phyloP scores from a whole-genome alignment of 768 basidiomycete species.

The Ephemerocybe angulata region DNA sequence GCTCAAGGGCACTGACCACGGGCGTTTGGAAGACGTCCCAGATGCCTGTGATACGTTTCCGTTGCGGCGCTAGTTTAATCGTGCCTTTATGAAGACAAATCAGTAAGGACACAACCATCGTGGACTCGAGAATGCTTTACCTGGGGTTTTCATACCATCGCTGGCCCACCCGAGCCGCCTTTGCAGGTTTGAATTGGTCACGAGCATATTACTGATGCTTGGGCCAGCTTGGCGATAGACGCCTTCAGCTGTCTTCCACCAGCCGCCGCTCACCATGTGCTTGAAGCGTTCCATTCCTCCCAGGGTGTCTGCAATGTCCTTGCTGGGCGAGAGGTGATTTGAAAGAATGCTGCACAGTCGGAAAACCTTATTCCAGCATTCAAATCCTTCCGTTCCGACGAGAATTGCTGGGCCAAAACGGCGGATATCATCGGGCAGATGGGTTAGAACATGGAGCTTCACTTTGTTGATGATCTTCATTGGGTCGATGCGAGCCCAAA shows the following conservation, averaged over 20 bases:
- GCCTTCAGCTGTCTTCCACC: constrained; percentile 14
- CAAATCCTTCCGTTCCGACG: constrained; percentile 35
- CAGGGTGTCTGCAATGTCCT: constrained; percentile 27
- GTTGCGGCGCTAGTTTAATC: too few relatives aligned
- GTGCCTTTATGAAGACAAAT: too few relatives aligned
- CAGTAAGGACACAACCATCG: too few relatives aligned
- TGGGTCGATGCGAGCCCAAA: constrained; percentile 23
- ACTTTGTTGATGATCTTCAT: constrained; percentile 21
- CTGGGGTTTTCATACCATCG: neutral
- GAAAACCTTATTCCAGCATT: constrained; percentile 39
- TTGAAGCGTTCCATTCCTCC: constrained; percentile 26
- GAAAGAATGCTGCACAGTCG: constrained; percentile 28
- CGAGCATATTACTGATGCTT: neutral
- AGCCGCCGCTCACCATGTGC: constrained; percentile 30
- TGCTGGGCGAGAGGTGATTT: constrained; percentile 35
- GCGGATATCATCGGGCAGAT: constrained; percentile 24
- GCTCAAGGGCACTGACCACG: too few relatives aligned
- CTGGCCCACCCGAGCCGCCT: neutral
- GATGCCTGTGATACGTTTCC: too few relatives aligned
- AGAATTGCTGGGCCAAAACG: constrained; percentile 31
- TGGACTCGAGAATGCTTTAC: too few relatives aligned
- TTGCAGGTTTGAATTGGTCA: neutral
- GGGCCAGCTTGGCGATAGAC: neutral
- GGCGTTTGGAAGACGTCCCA: too few relatives aligned
- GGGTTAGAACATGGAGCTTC: constrained; percentile 32